Percentiles rank a stretch among this genome's conserved stretches.
Evolutionary conservation across 495 filamentous ascomycete genomes (phyloP).

Genomic region (Aspergillus homomorphus): DNA sequence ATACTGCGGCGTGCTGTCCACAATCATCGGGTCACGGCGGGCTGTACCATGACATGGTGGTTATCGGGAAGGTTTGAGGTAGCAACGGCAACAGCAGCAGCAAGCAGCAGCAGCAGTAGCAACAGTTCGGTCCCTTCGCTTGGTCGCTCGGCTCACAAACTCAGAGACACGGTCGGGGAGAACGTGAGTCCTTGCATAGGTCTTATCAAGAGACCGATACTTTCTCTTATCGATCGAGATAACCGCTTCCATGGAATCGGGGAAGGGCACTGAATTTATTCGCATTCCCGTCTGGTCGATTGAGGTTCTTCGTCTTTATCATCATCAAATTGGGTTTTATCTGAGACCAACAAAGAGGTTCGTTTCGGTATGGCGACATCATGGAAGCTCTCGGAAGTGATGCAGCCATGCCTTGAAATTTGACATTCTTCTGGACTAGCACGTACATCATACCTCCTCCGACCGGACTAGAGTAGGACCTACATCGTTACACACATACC

Average conservation of each 20-base stretch:
- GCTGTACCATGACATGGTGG: background rate
- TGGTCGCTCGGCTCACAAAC: background rate
- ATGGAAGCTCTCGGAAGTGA: constrained; percentile 11
- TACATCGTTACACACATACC: constrained; percentile 17
- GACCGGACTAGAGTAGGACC: constrained; percentile 10
- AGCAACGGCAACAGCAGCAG: background rate
- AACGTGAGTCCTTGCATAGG: background rate
- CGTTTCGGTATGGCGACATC: constrained; percentile 12
- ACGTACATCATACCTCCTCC: constrained; percentile 12
- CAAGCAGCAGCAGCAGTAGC: background rate
- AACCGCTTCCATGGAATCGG: constrained; percentile 1
- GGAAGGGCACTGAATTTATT: background rate
- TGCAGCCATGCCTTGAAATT: constrained; percentile 18
- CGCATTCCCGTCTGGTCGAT: background rate
- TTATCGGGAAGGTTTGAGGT: background rate
- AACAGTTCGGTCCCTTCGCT: background rate
- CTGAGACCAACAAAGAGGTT: constrained; percentile 6
- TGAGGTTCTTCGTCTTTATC: background rate
- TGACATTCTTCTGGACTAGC: constrained; percentile 8
- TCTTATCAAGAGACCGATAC: background rate
- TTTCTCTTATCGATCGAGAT: constrained; percentile 4
- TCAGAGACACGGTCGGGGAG: background rate
- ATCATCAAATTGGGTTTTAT: background rate
- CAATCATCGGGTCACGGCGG: background rate
- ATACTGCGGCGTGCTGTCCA: background rate